phyloP scores from a whole-genome alignment of 768 basidiomycete genomes.

The Fomitopsis pulvina region DNA sequence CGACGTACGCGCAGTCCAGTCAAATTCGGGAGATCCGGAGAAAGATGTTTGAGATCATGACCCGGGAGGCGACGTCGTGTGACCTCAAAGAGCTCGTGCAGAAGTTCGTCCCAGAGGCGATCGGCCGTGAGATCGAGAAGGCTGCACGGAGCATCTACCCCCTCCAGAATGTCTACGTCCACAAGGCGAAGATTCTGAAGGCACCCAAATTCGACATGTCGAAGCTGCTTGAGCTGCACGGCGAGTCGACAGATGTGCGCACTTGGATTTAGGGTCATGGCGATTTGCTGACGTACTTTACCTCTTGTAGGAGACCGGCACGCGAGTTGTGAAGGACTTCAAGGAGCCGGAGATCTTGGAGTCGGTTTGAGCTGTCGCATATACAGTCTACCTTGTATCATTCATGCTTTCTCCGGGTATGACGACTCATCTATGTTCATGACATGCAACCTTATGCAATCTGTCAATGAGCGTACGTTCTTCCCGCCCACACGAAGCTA shows the following conservation, averaged over 20 bases:
- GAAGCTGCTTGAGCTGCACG: constrained; percentile 95
- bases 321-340: constrained; percentile 91
- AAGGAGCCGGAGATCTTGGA: constrained; percentile 95
- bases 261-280: background rate
- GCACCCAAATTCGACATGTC: constrained; percentile 94
- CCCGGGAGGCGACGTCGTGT: constrained; percentile 87
- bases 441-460: constrained; percentile 2
- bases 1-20: constrained; percentile 92
- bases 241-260: constrained; percentile 89
- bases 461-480: background rate
- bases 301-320: constrained; percentile 76
- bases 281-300: constrained; percentile 10
- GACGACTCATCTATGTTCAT: constrained; percentile 30
- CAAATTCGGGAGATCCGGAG: constrained; percentile 97
- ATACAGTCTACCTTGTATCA: constrained; percentile 32
- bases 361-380: constrained; percentile 58
- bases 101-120: constrained; percentile 98
- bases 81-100: constrained; percentile 98
- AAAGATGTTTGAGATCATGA: constrained; percentile 99
- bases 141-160: constrained; percentile 95
- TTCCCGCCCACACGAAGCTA: too few species aligned
- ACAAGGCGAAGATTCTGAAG: constrained; percentile 99
- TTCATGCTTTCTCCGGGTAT: constrained; percentile 29
- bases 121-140: constrained; percentile 99
- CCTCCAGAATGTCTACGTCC: constrained; percentile 96